These are phyloP conservation scores for Friedmanniomyces simplex DNA, from an alignment of 495 filamentous ascomycete genomes.

Conservation along the genomic window DNA sequence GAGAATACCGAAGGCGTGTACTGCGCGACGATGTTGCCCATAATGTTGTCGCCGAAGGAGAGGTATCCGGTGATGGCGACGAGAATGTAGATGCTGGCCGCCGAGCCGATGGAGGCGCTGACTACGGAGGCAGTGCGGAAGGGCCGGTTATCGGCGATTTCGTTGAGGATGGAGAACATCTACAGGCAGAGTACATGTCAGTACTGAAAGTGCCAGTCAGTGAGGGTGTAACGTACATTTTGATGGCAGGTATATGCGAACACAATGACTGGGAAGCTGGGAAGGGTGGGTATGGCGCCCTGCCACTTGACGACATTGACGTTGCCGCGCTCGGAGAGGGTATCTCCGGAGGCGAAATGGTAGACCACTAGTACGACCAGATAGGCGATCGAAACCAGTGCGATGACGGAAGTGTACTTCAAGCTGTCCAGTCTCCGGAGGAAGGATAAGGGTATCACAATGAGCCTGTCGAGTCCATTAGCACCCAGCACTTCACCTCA, in stretches of 20 bases:
- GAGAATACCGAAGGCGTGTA: conserved; percentile 69
- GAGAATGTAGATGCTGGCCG: conserved; percentile 71
- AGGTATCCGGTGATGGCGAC: conserved; percentile 93
- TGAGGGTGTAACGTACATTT: conserved; percentile 47
- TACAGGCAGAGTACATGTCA: conserved; percentile 25
- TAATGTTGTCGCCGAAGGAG: conserved; percentile 77
- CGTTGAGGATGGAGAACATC: conserved; percentile 99
- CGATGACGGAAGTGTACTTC: conserved; percentile 92
- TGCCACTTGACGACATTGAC: conserved; percentile 67
- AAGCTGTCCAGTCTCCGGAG: conserved; percentile 82
- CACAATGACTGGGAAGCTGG: conserved; percentile 85
- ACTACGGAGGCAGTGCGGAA: conserved; percentile 73
- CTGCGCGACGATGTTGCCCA: conserved; percentile 88
- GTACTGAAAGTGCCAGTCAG: not conserved
- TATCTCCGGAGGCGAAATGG: conserved; percentile 74
- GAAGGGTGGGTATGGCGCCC: conserved; percentile 65
- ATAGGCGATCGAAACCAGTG: conserved; percentile 86
- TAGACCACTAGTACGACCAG: conserved; percentile 84
- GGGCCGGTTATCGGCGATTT: conserved; percentile 77
- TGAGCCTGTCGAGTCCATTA: conserved; percentile 48
- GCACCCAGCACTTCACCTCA: not conserved
- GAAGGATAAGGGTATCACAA: conserved; percentile 90
- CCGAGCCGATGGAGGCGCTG: conserved; percentile 67
- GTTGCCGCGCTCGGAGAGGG: conserved; percentile 55
- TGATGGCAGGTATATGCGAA: conserved; percentile 99